Evolutionary conservation across 164 flowering plant species (phyloP), one percentile per base, ranked within the genome.

Genomic region (Brasenia schreberi): DNA sequence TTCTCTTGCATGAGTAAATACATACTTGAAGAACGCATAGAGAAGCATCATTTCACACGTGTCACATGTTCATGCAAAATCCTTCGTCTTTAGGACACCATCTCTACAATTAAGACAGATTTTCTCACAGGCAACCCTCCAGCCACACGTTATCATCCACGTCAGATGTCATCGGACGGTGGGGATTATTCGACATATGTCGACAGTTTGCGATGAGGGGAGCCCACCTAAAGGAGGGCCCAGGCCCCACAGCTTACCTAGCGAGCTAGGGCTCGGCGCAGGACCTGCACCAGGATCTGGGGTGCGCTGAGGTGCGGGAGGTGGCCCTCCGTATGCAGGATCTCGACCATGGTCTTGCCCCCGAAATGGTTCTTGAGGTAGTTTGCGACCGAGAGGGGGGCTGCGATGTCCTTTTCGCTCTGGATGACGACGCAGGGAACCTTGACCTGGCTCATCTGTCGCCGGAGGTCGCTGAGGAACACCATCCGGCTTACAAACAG

Each of bases 301-400:
- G 97, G 99, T 0, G 96, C 97, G 62, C 88, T 84, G 59, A 95
- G 77, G 73, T 92, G 97, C 11, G 97, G 99, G 70, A 95, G 77
- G 70, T 95, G 99, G 0, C 99, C 99, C 59, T 92, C 97, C 0
- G 88, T 80, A 23, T 74, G 75, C 64, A 95, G 68, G 61, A 78
- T 75, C 78, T 81, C 86, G 61, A 95, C 80, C 43, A 90, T 87
- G 71, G 65, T 90, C 73, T 77, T 75, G 14, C 96, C 96, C 2
- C 97, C 99, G 11, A 91, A 78, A 71, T 88, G 88, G 60, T 74
- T 71, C 66, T 76, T 70, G 18, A 95, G 65, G 69, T 95, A 95
- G n/a, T 63, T 67, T 4, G 94, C 96, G 27, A 92, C 96, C 5
- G 90, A 82, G 2, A 72, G 62, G 61, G 97, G 97, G 16, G 89